Evolutionary conservation across 2,329 filamentous ascomycete species (phyloP).

Genomic region (Colletotrichum paranaense): DNA sequence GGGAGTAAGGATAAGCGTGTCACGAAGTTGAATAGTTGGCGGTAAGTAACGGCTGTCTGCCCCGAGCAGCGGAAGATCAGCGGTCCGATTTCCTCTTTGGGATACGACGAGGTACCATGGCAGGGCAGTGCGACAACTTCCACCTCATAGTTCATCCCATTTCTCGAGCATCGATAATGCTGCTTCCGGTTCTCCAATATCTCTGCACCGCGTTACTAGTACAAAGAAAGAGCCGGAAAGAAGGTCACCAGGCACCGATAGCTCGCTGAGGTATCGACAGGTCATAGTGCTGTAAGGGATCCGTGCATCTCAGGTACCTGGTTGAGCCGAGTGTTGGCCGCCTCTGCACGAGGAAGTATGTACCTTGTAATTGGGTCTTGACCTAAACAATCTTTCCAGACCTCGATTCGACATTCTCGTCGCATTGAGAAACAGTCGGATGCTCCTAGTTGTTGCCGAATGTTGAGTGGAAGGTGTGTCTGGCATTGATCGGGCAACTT

Average conservation of each 20-base stretch:
- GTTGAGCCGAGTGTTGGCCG: neutral
- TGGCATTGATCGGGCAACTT: neutral
- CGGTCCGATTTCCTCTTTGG: conserved; percentile 17
- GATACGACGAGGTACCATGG: neutral
- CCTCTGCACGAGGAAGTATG: neutral
- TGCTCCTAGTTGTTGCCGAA: neutral
- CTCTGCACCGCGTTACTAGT: neutral
- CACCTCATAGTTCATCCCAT: neutral
- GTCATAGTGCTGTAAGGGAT: neutral
- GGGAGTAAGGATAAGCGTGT: neutral
- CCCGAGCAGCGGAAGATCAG: conserved; percentile 31
- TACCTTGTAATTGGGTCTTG: neutral
- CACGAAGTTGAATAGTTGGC: conserved; percentile 3
- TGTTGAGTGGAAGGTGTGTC: neutral
- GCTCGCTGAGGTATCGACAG: neutral
- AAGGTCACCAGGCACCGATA: neutral
- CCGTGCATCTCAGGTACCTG: neutral
- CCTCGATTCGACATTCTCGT: neutral
- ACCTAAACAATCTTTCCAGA: neutral
- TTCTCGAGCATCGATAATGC: neutral
- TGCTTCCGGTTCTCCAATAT: neutral
- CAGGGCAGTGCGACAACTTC: neutral
- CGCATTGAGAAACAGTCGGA: neutral
- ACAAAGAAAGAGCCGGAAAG: neutral
- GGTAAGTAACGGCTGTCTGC: conserved; percentile 9